Base-by-base conservation (phyloP, 495 filamentous ascomycete genomes). In the Barbatosphaeria neglecta region DNA sequence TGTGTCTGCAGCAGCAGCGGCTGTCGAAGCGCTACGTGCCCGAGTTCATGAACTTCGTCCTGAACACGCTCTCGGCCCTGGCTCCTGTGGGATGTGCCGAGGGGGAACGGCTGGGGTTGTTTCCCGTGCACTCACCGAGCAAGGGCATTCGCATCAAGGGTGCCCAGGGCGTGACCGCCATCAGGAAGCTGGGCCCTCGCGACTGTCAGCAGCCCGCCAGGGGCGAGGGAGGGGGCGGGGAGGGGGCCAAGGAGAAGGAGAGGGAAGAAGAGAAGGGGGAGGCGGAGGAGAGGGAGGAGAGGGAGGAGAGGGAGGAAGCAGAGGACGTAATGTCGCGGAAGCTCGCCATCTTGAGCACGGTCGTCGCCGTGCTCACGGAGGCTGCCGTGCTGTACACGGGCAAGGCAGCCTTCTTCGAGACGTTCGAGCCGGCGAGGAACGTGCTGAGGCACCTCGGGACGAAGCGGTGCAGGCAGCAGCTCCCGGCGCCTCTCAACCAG, bases 1-100 rank as follows among this genome's bases (percentile, higher is more conserved):
- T 97, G 22, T 81, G 75, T 31, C 55, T 92, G 15, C 78, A 90
- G 52, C 95, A 94, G 61, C 87, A 95, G 62, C 66, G 65, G 16
- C 64, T 86, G 22, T 83, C 89, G 2, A 87, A 86, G 60, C 79
- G 92, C 46, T 93, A 87, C 60, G 73, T 95, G 31, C 92, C 92
- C 0, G 92, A 99, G 57, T 68, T 88, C 19, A 72, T 92, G 50
- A 87, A 86, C 59, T 95, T 88, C 62, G 72, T 74, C 25, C 67
- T 89, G 33, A 87, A 86, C 59, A 80, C 82, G 3, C 63, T 98
- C n/a, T 80, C 72, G 53, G 72, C 77, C 18, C 71, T 94, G 6
- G 69, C 77, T 18, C 83, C 81, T 7, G 53, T 61, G 13, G 71
- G 74, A 43, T 55, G 73, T 9, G 51, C 50, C 5, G 51, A 63